A percentile compares a stretch with the other conserved stretches of the same genome.
Evolutionary conservation across 139 green algal genomes (phyloP).

Genomic region (Pleodorina starrii): DNA sequence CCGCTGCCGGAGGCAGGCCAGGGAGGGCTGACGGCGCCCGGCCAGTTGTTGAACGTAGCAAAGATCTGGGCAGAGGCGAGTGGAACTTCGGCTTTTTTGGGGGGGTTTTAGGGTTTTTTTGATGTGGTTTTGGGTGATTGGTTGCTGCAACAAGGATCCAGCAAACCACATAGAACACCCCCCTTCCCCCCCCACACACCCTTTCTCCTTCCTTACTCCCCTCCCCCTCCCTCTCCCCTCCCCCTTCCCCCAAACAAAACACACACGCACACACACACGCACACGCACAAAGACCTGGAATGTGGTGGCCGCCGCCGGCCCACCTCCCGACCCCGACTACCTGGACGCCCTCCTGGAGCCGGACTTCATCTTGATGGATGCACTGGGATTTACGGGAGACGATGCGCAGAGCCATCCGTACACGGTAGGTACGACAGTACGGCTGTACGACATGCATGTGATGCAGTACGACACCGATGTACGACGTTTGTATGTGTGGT

Average conservation of each 20-base stretch:
- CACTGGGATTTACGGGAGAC: constrained; percentile 13
- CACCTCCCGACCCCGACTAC: constrained; percentile 27
- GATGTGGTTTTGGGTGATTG: background rate
- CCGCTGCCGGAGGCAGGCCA: background rate
- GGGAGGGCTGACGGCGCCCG: background rate
- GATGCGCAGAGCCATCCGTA: constrained; percentile 27
- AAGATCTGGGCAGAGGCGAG: constrained; percentile 24
- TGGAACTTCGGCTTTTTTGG: too few species aligned
- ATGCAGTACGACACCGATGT: background rate
- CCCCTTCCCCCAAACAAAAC: background rate
- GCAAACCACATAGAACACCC: background rate
- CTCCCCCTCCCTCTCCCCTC: background rate
- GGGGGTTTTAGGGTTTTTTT: background rate
- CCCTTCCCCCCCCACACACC: background rate
- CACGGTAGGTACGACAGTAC: too few species aligned
- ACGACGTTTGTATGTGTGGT: too few species aligned
- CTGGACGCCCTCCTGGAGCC: constrained; percentile 31
- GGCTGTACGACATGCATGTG: too few species aligned
- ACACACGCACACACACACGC: background rate
- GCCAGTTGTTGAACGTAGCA: constrained; percentile 7
- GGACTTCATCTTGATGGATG: background rate
- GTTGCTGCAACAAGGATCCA: background rate
- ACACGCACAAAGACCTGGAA: constrained; percentile 8
- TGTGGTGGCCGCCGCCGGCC: background rate
- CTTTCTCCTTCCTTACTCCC: background rate